Evolutionary conservation across 202 grass and related monocot species (phyloP).

Genomic region (Sporobolus alterniflorus): DNA sequence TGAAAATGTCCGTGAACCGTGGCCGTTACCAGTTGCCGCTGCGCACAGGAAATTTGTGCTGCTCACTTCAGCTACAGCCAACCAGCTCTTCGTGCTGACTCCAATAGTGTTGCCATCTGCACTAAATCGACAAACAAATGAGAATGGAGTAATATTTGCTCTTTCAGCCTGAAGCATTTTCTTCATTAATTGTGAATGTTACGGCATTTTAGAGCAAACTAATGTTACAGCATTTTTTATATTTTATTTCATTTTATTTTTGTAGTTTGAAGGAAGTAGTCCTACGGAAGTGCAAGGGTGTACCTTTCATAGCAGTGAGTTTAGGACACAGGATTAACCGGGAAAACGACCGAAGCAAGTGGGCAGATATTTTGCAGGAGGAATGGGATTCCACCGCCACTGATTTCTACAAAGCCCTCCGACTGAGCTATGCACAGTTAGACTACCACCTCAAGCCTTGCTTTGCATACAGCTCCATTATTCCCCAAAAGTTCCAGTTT

Average conservation of each 20-base stretch:
- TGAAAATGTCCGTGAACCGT: too few relatives aligned
- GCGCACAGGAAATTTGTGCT: too few relatives aligned
- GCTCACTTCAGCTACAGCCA: too few relatives aligned
- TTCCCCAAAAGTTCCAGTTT: conserved; percentile 36
- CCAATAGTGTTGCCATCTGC: too few relatives aligned
- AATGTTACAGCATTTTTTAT: neutral
- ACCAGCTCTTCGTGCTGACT: too few relatives aligned
- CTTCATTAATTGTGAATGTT: neutral
- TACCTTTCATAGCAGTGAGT: conserved; percentile 44
- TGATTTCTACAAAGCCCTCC: conserved; percentile 6
- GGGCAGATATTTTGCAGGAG: conserved; percentile 37
- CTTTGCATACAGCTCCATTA: conserved; percentile 52
- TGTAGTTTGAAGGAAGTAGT: conserved; percentile 18
- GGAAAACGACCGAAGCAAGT: conserved; percentile 41
- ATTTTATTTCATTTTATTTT: neutral
- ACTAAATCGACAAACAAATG: neutral
- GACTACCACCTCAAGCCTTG: conserved; percentile 44
- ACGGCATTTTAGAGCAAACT: too few relatives aligned
- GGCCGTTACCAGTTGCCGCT: too few relatives aligned
- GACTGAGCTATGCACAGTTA: conserved; percentile 37
- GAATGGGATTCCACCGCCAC: neutral
- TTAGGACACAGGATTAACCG: conserved; percentile 12
- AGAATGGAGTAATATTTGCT: neutral
- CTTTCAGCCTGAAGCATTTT: neutral
- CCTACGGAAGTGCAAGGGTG: conserved; percentile 28